Base-by-base conservation (phyloP, 352 stramenopile species). In the Phytophthora uliginosa region DNA sequence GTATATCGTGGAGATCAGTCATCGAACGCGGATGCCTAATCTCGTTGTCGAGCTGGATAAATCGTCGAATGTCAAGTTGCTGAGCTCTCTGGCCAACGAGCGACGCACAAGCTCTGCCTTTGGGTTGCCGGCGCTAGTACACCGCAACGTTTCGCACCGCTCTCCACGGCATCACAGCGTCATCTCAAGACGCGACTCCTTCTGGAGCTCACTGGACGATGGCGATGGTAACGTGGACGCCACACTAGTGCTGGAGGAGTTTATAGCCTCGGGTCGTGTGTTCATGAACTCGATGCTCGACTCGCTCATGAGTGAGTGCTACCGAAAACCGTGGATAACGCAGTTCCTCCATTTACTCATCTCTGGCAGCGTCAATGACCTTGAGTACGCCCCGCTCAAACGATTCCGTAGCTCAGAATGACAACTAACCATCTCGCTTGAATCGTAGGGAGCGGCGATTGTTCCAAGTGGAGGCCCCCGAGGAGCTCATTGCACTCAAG, bases 1-100 rank as follows among this genome's bases (percentile, higher is more conserved):
- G 2, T 94, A 92, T 59, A 95, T 95, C 26, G 80, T 95, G 17
- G 88, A 95, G 78, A 93, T 91, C 61, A 91, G 81, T 31, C 85
- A 92, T 61, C 84, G 80, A 26, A 82, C 77, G 5, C 61, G 64
- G 26, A 91, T 92, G 78, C 86, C 84, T 1, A 95, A 94, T 38
- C 66, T 95, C 20, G 81, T 95, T 0, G 85, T 94, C 0, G 88
- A 95, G 56, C 67, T 95, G 1, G 87, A 90, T 33, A 87, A 89
- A 8, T 75, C 86, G 7, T 91, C 86, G 18, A 95, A 95, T 63
- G 85, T 95, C 48, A 93, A 92, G 51, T 57, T 95, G 20, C 66
- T 95, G 10, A 94, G 86, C 48, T 93, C 85, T 18, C 50, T 93
- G 3, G 77, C 86, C 20, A 92, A 93, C 34, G 86, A 93, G 9